Base-by-base conservation (phyloP, 2,329 filamentous ascomycete species). In the Rutstroemia sydowiana region DNA sequence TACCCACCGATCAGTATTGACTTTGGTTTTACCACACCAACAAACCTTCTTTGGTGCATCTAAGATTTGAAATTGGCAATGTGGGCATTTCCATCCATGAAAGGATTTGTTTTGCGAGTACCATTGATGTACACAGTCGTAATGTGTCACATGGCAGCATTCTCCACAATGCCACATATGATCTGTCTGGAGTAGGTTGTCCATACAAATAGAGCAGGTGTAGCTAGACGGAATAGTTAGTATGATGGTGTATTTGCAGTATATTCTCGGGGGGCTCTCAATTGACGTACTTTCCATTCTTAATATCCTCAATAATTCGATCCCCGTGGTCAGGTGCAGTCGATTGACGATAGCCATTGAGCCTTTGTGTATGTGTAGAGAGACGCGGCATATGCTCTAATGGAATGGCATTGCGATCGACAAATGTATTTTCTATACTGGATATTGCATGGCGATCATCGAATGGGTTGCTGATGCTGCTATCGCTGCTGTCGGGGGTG, bases 101-200 rank as follows among this genome's bases (percentile, higher is more conserved):
- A 42, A 4, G 9, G 5, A 5, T 14, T 5, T 14, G 2, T 2
- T 1, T 8, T 16, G 9, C 20, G 21, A 10, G 34, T 13, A 32
- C 48, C 53, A 5, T 18, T 28, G 11, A 21, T 20, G 51, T n/a
- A n/a, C 45, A 44, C 59, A 61, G 26, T 26, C 10, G 50, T 47
- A 52, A 32, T 61, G 59, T 28, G 41, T 47, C 14, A 58, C 47
- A 14, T 41, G 43, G 45, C 50, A 45, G 36, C 57, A 61, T 9
- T 28, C 8, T 9, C 10, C 23, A 40, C 59, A 61, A 13, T 57
- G 45, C 59, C 57, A 61, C 10, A 61, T 46, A 18, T 21, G 36
- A 10, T 40, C 39, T 9, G 14, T 31, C n/a, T 28, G 28, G 14
- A n/a, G 13, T 9, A 51, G 18, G 5, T 21, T 9, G 21, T 51